Conservation (phyloP, 2,329 filamentous ascomycete genomes). For the Fusarium nisikadoi region DNA sequence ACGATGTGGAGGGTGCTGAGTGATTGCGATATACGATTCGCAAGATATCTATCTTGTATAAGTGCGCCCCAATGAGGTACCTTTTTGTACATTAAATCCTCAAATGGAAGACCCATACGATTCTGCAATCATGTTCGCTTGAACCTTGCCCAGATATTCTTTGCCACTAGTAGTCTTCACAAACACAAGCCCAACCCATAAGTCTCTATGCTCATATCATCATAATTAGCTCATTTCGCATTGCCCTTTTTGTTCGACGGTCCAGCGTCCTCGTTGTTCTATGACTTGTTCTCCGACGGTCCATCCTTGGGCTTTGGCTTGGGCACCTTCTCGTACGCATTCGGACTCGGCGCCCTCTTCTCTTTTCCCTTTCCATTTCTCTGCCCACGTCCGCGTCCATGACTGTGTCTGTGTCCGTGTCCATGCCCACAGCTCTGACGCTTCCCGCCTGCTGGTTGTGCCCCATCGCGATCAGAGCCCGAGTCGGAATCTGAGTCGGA, state of each 20-base stretch:
- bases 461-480: slow-evolving; percentile 45
- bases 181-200: not conserved
- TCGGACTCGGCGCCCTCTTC: slow-evolving; percentile 73
- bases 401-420: slow-evolving; percentile 42
- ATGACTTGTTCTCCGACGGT: slow-evolving; percentile 36
- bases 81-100: slow-evolving; percentile 15
- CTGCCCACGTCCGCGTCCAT: slow-evolving; percentile 35
- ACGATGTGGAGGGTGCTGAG: slow-evolving; percentile 40
- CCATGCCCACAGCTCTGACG: slow-evolving; percentile 55
- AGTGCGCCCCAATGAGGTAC: slow-evolving; percentile 21
- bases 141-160: not conserved
- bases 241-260: not conserved
- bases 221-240: slow-evolving; percentile 12
- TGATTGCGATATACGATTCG: not conserved
- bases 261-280: slow-evolving; percentile 7
- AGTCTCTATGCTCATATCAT: slow-evolving; percentile 29
- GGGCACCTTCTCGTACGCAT: slow-evolving; percentile 82
- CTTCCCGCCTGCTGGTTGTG: slow-evolving; percentile 49
- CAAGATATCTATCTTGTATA: not conserved
- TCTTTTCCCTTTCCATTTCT: slow-evolving; percentile 49
- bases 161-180: not conserved
- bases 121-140: slow-evolving; percentile 12
- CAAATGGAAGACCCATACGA: not conserved
- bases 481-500: slow-evolving; percentile 66
- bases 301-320: slow-evolving; percentile 55